Base-by-base conservation (phyloP, 2,329 filamentous ascomycete species). In the Pseudogymnoascus sp. region DNA sequence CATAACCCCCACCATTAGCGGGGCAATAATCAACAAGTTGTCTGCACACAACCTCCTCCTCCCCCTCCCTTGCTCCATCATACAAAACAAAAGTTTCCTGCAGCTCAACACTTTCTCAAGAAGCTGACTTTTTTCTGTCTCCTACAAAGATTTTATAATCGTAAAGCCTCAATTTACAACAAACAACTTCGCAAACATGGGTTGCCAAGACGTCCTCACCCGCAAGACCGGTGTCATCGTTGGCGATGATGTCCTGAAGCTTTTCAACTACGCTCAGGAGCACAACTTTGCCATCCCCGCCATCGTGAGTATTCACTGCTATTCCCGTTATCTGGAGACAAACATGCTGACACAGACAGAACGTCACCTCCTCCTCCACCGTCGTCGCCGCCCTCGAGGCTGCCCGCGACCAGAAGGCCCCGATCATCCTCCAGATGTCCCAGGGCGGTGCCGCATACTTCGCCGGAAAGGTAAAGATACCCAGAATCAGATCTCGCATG, bases 391-490 rank as follows among this genome's bases (percentile, higher is more conserved):
- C 91, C 63, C 91, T 99, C 72, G 95, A 99, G 84, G 95, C 95
- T 76, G 95, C 95, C 71, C 89, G 91, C 73, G 93, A 97, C 78
- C 82, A 87, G 76, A 96, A 96, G 78, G 84, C 90, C 66, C 95
- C 95, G 72, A 88, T 97, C 79, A 89, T 97, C 79, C 87, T 97
- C 70, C 95, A 97, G 82, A 84, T 90, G 73, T 96, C 90, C 72
- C 91, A 97, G 80, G 95, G 95, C 74, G 93, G 93, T 80, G 89
- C 91, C 68, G 93, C 92, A 73, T 96, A 88, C 85, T 96, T 96
- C 75, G 90, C 90, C 72, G 92, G 91, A 78, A 93, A 93, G 86
- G 85, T 87, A 78, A 64, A 72, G 67, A 60, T 56, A 66, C 28
- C 64, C 36, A 59, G 18, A 53, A 64, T 66, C 64, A 74, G 67